phyloP scores from a whole-genome alignment of 352 stramenopile genomes.

The Peronosclerospora sorghi region DNA sequence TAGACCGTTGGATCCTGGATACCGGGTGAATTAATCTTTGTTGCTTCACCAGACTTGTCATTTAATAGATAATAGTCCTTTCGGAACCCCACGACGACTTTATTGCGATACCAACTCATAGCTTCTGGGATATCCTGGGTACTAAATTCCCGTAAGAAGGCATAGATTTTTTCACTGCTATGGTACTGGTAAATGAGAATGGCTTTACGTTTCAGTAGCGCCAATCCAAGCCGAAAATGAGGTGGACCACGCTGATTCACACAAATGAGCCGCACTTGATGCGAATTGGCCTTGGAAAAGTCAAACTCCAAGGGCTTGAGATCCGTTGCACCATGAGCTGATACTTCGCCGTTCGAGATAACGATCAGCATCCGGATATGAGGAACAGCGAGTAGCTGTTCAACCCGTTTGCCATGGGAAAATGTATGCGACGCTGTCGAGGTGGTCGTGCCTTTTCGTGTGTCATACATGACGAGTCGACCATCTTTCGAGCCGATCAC shows the following conservation, averaged over 20 bases:
- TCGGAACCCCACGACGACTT: conserved; percentile 67
- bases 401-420: conserved; percentile 52
- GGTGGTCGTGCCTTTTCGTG: conserved; percentile 61
- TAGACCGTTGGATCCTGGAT: conserved; percentile 61
- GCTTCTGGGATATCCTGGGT: conserved; percentile 64
- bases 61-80: conserved; percentile 77
- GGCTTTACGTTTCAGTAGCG: conserved; percentile 47
- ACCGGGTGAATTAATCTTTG: conserved; percentile 53
- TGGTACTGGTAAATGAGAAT: conserved; percentile 81
- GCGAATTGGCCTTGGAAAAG: conserved; percentile 63
- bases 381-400: conserved; percentile 74
- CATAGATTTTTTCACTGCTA: conserved; percentile 66
- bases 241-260: conserved; percentile 78
- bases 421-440: conserved; percentile 58
- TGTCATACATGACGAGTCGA: conserved; percentile 81
- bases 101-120: conserved; percentile 85
- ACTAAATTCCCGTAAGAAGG: conserved; percentile 63
- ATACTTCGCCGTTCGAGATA: conserved; percentile 63
- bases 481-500: conserved; percentile 72
- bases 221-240: conserved; percentile 73
- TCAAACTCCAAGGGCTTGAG: conserved; percentile 69
- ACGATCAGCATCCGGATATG: conserved; percentile 84
- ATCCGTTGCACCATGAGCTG: conserved; percentile 65
- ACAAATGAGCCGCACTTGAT: conserved; percentile 60
- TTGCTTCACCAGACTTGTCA: conserved; percentile 67